Evolutionary conservation across 2,329 filamentous ascomycete species (phyloP), one percentile per base, ranked within the genome.

Genomic region (Alternaria hordeiaustralica): DNA sequence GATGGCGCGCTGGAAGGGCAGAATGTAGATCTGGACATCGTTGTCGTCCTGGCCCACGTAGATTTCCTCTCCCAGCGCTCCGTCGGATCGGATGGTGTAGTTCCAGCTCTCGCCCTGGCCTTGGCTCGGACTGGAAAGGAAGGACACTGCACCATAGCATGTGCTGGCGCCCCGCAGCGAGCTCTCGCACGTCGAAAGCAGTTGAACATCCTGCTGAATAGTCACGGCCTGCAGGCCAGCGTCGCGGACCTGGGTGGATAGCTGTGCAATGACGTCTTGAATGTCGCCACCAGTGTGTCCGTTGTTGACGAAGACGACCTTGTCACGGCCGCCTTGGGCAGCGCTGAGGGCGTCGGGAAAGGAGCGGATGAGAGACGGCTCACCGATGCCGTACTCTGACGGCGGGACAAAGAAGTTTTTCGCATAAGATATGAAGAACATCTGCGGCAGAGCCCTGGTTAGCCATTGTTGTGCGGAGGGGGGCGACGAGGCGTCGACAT

Each of bases 381-480:
- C 76, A 47, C 90, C 91, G 68, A 97, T 89, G 47, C 94, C 94
- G 73, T 87, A 97, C 4, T 86, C 82, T 1, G 91, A 90, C 2
- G 92, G 90, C 1, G 93, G 90, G 4, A 94, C 87, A 73, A 97
- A 95, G 66, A 97, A 87, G 77, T 94, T 94, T 70, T 92, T 90
- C 15, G 93, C 90, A 78, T 91, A 95, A 57, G 83, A 82, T 50
- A 86, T 86, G 70, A 81, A 81, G 74, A 83, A 83, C 79, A 84
- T 82, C 79, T 79, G 45, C 43, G 12, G 13, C n/a, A 18, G 12
- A 15, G 26, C 36, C 44, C 44, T 36, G 33, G 60, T 76, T 41
- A 73, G 71, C 47, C 20, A 20, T 26, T 45, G 50, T 6, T 25
- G 6, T 12, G 13, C 21, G 25, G 23, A 28, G 11, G 25, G n/a